phyloP scores from a whole-genome alignment of 495 filamentous ascomycete species.

The Penicillium chermesinum region DNA sequence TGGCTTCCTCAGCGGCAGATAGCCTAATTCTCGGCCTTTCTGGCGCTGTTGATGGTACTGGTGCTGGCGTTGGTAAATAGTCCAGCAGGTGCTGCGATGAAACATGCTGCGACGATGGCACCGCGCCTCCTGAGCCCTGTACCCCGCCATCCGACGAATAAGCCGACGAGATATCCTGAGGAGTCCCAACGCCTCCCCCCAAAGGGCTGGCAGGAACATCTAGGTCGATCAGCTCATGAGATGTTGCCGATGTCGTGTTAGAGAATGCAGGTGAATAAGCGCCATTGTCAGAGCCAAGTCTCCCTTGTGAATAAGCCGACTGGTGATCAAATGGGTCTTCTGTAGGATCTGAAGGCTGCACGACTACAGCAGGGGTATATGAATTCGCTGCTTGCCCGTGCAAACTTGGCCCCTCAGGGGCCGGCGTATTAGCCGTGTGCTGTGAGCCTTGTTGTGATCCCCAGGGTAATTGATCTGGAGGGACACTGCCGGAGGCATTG shows the following conservation, averaged over 20 bases:
- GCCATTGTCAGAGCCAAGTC: slow-evolving; percentile 18
- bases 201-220: slow-evolving; percentile 13
- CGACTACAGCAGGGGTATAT: slow-evolving; percentile 12
- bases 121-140: background rate
- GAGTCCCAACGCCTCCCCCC: slow-evolving; percentile 6
- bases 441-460: slow-evolving; percentile 14
- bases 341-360: slow-evolving; percentile 7
- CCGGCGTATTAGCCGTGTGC: slow-evolving; percentile 16
- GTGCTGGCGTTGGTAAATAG: background rate
- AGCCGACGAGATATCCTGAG: slow-evolving; percentile 7
- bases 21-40: slow-evolving; percentile 8
- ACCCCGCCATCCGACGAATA: slow-evolving; percentile 11
- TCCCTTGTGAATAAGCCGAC: slow-evolving; percentile 8
- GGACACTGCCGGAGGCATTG: background rate
- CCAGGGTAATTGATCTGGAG: slow-evolving; percentile 12
- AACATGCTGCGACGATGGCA: background rate
- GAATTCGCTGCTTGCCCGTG: slow-evolving; percentile 17
- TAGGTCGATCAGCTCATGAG: slow-evolving; percentile 38
- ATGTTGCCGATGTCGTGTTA: slow-evolving; percentile 29
- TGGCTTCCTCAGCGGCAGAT: slow-evolving; percentile 33
- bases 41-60: slow-evolving; percentile 4
- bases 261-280: slow-evolving; percentile 24
- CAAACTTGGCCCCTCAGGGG: slow-evolving; percentile 14
- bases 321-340: slow-evolving; percentile 2
- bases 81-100: background rate